A percentile compares a stretch with the other conserved stretches of the same genome.
Conservation (phyloP, 1,139 yeast species). For the Saccharomyces hybrid region DNA sequence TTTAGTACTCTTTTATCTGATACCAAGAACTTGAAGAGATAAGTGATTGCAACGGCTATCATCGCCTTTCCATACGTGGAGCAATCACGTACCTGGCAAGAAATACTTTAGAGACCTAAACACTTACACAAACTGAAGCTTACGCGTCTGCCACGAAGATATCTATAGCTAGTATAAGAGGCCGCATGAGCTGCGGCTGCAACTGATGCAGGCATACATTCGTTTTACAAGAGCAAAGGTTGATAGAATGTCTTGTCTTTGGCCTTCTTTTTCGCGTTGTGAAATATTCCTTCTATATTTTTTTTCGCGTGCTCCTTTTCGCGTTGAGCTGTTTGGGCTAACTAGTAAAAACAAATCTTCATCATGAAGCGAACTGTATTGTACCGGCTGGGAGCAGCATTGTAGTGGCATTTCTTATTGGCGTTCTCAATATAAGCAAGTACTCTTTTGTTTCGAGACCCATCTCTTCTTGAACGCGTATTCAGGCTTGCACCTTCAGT, state of each 20-base stretch:
- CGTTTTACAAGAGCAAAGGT: background rate
- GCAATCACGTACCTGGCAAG: background rate
- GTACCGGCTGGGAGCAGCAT: background rate
- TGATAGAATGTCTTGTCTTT: background rate
- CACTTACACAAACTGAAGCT: background rate
- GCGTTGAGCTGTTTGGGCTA: background rate
- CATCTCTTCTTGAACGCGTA: background rate
- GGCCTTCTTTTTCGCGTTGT: background rate
- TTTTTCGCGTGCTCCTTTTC: background rate
- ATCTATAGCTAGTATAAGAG: too few relatives aligned
- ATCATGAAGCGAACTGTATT: background rate
- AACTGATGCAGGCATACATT: background rate
- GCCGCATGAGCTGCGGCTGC: background rate
- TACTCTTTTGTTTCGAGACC: background rate
- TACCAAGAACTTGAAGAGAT: background rate
- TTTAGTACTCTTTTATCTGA: background rate
- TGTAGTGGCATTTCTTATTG: background rate
- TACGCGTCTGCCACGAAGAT: background rate
- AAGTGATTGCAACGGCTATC: background rate
- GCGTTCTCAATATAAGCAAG: background rate
- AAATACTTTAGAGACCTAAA: too few relatives aligned
- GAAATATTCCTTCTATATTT: background rate
- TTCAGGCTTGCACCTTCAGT: background rate
- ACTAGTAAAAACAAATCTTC: background rate
- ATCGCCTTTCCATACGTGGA: background rate